Evolutionary conservation across 352 stramenopile species (phyloP), one percentile per base, ranked within the genome.

Genomic region (Globisporangium rhizosaccharum): DNA sequence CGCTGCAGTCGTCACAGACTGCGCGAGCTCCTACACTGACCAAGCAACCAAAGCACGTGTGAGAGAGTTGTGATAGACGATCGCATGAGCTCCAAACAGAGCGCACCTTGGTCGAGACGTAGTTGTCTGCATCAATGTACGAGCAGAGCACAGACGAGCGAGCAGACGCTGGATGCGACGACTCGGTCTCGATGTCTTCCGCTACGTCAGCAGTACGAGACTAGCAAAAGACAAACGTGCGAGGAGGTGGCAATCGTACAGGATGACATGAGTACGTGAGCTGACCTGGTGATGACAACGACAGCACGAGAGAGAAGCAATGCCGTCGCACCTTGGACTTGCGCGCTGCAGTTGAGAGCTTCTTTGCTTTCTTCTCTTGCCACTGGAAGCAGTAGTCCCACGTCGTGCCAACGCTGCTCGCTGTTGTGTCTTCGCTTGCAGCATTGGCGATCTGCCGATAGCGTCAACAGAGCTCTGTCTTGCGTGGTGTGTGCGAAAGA

Each of bases 51-150:
- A 1, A 2, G 41, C 41, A 3, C 6, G n/a, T 18, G 15, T 54
- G 4, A 30, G 5, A 25, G 9, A 36, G 15, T 15, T 14, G 12
- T 3, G 3, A 14, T 18, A 41, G 48, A 53, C 9, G 14, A 3
- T 15, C 30, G 26, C 30, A 39, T 7, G 33, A 37, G 18, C 25
- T 11, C 10, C 10, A n/a, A 45, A 18, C 0, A 28, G 41, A 23
- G 8, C 37, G 48, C 41, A 79, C 70, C 60, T 76, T 67, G 30
- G 33, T 45, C 9, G 68, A 65, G 26, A 67, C 59, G 44, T 76
- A 85, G 53, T 85, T 76, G 51, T 89, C 79, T 20, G 68, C 73
- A 37, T 85, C 77, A 12, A 83, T 65, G 54, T 81, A 88, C 23
- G 59, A 65, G 59, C 59, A 59, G 10, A 65, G 52, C 36, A 60